Conservation (phyloP, 2,329 filamentous ascomycete species). For the Colletotrichum australisinense region DNA sequence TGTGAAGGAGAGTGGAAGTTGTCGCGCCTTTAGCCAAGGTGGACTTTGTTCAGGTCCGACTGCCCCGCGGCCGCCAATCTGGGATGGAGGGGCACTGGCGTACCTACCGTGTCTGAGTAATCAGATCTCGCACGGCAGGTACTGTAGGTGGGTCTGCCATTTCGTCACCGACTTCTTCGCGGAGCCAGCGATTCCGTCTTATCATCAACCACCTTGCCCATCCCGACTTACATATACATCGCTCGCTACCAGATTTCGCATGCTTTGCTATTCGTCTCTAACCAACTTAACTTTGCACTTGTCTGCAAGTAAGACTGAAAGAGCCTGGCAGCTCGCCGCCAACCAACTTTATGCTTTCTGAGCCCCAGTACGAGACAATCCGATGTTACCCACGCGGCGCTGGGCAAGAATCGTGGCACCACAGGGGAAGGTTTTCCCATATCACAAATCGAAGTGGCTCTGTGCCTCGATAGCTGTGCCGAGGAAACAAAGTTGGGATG, state of each 20-base stretch:
- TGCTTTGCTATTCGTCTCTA: too few species aligned
- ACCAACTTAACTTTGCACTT: too few species aligned
- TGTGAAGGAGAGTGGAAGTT: background rate
- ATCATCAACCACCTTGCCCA: background rate
- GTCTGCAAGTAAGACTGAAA: too few species aligned
- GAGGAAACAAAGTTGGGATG: background rate
- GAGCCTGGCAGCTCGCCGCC: too few species aligned
- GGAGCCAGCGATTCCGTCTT: background rate
- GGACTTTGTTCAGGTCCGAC: background rate
- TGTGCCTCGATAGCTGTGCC: background rate
- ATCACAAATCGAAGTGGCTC: background rate
- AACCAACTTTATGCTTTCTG: too few species aligned
- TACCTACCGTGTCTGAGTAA: background rate
- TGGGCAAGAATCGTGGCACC: background rate
- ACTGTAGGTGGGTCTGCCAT: background rate
- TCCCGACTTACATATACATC: background rate
- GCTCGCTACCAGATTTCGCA: background rate
- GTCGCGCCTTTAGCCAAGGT: slow-evolving; percentile 19
- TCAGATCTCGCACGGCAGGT: background rate
- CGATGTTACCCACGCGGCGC: too few species aligned
- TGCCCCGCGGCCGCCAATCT: slow-evolving; percentile 27
- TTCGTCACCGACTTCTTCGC: background rate
- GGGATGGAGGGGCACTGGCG: slow-evolving; percentile 16
- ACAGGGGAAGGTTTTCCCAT: background rate
- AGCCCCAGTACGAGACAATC: too few species aligned